Evolutionary conservation across 108 stramenopile species (phyloP).

Genomic region (Fistulifera solaris): DNA sequence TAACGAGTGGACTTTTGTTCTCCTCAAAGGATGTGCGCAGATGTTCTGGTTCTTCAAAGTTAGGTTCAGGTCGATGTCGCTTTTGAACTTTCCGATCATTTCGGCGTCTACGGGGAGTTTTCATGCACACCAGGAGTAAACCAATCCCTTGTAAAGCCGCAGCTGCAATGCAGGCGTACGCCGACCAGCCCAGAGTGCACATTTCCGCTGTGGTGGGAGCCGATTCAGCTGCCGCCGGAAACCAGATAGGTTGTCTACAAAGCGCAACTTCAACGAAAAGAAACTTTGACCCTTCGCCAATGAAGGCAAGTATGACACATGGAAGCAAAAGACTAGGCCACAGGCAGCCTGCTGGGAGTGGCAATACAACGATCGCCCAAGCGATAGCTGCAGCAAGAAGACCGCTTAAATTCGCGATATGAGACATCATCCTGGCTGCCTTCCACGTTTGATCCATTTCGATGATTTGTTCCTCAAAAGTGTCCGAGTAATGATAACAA

Average conservation of each 20-base stretch:
- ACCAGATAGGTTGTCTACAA: slow-evolving; percentile 53
- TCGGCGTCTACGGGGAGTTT: slow-evolving; percentile 35
- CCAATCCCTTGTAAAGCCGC: slow-evolving; percentile 34
- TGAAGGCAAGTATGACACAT: slow-evolving; percentile 40
- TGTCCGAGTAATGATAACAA: slow-evolving; percentile 39
- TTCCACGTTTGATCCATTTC: slow-evolving; percentile 56
- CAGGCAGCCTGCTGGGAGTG: background rate
- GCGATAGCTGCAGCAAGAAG: slow-evolving; percentile 31
- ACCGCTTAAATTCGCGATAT: slow-evolving; percentile 41
- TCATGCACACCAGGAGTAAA: slow-evolving; percentile 49
- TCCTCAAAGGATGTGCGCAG: no score
- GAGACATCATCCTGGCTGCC: slow-evolving; percentile 58
- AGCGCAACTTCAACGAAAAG: slow-evolving; percentile 48
- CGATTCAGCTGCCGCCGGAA: slow-evolving; percentile 26
- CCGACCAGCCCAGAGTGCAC: slow-evolving; percentile 42
- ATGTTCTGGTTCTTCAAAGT: no score
- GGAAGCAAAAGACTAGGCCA: slow-evolving; percentile 74
- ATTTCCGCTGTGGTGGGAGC: slow-evolving; percentile 38
- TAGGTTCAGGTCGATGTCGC: no score
- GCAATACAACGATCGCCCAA: slow-evolving; percentile 3
- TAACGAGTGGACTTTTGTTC: no score
- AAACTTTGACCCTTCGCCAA: slow-evolving; percentile 65
- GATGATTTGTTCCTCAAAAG: slow-evolving; percentile 43
- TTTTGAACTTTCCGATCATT: background rate
- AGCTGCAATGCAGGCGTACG: slow-evolving; percentile 33